These are phyloP conservation scores for Suillus occidentalis DNA, from an alignment of 768 basidiomycete genomes.

Conservation along the genomic window DNA sequence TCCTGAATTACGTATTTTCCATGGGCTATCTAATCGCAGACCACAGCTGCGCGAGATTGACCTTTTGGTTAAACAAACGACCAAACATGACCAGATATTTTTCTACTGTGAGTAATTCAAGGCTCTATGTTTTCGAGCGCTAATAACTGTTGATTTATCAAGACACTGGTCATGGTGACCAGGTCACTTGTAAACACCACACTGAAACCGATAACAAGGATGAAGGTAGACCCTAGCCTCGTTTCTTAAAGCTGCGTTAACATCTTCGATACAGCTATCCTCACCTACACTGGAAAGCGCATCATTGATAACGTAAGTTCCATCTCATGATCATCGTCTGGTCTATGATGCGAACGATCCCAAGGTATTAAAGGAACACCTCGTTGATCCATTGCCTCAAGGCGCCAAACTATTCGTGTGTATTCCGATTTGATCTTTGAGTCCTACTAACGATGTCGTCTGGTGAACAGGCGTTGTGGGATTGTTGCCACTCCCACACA, in stretches of 20 bases:
- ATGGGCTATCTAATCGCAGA: not conserved
- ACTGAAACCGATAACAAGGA: slow-evolving; percentile 52
- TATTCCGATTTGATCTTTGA: not conserved
- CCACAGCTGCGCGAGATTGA: slow-evolving; percentile 8
- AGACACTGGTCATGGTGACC: slow-evolving; percentile 52
- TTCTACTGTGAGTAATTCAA: slow-evolving; percentile 10
- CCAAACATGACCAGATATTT: slow-evolving; percentile 7
- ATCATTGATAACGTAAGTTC: slow-evolving; percentile 26
- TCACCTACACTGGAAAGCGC: slow-evolving; percentile 12
- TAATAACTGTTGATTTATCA: slow-evolving; percentile 13
- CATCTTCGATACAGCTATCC: slow-evolving; percentile 12
- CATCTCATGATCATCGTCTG: slow-evolving; percentile 19
- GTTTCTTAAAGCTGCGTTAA: not conserved
- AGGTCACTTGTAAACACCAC: slow-evolving; percentile 41
- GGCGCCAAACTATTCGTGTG: slow-evolving; percentile 30
- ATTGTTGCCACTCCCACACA: slow-evolving; percentile 31
- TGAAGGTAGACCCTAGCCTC: slow-evolving; percentile 39
- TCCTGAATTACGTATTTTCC: not conserved
- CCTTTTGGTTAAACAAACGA: not conserved
- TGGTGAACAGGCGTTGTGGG: slow-evolving; percentile 25
- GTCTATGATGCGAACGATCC: not conserved
- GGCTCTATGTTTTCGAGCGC: too few relatives aligned
- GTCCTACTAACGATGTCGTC: not conserved
- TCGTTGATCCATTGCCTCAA: slow-evolving; percentile 24
- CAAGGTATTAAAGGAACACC: slow-evolving; percentile 24